Percentiles rank a stretch among this genome's conserved stretches.
Evolutionary conservation across 139 green algal genomes (phyloP).

Genomic region (Closterium sp.): DNA sequence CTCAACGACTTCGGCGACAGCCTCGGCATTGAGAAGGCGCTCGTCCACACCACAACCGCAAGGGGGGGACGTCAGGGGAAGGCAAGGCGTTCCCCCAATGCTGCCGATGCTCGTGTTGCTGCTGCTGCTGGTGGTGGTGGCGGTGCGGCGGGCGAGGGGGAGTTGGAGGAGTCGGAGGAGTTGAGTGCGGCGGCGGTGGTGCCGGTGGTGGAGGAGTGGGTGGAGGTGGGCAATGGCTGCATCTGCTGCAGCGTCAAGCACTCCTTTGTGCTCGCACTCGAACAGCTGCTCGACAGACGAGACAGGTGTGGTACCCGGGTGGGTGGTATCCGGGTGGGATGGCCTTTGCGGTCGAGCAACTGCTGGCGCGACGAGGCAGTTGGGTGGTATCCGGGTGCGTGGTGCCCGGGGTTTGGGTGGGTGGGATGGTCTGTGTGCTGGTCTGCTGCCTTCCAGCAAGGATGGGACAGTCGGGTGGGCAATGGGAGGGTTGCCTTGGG

Average conservation of each 20-base stretch:
- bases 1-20: conserved; percentile 86
- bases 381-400: background rate
- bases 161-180: background rate
- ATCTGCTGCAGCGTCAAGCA: conserved; percentile 95
- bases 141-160: background rate
- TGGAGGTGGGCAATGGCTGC: conserved; percentile 96
- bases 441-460: no score
- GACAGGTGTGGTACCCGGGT: conserved; percentile 22
- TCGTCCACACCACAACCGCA: conserved; percentile 63
- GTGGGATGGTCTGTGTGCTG: background rate
- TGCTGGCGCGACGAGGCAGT: conserved; percentile 44
- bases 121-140: background rate
- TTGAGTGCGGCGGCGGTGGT: conserved; percentile 12
- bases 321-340: no score
- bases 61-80: conserved; percentile 32
- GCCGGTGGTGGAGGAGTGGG: conserved; percentile 72
- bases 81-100: background rate
- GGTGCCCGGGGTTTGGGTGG: no score
- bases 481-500: no score
- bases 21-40: conserved; percentile 74
- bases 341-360: no score
- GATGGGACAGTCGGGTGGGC: no score
- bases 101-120: background rate
- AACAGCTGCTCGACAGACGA: conserved; percentile 44
- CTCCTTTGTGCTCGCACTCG: conserved; percentile 76